Percentiles rank a stretch among this genome's conserved stretches.
Evolutionary conservation across 2,329 filamentous ascomycete genomes (phyloP).

Genomic region (Alternaria dauci): DNA sequence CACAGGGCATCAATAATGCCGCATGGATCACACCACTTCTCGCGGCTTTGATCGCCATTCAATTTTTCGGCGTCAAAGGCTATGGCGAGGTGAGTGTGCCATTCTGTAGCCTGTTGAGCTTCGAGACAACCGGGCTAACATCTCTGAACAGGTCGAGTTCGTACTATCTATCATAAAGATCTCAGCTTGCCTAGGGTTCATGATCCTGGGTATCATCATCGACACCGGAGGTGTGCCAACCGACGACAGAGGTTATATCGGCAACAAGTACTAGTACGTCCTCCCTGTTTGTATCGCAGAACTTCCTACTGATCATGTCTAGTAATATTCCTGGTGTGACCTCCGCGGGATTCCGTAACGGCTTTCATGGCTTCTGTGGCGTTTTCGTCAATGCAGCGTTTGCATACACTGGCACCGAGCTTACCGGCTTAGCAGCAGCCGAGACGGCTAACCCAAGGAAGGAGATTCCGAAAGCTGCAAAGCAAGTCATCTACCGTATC

Average conservation of each 20-base stretch:
- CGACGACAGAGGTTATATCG: constrained; percentile 64
- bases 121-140: neutral
- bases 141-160: constrained; percentile 57
- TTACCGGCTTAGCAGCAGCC: constrained; percentile 66
- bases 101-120: neutral
- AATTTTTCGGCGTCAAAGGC: constrained; percentile 46
- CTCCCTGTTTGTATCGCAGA: neutral
- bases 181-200: constrained; percentile 67
- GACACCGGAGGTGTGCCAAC: constrained; percentile 67
- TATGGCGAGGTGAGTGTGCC: constrained; percentile 49
- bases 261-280: constrained; percentile 65
- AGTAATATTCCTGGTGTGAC: constrained; percentile 5
- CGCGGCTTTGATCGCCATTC: constrained; percentile 33
- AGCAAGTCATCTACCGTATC: constrained; percentile 56
- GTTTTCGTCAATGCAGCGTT: constrained; percentile 71
- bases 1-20: constrained; percentile 8
- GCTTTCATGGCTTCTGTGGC: constrained; percentile 69
- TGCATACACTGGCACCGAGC: constrained; percentile 67
- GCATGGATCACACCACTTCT: constrained; percentile 48
- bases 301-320: neutral
- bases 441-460: constrained; percentile 63
- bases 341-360: constrained; percentile 58
- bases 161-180: constrained; percentile 67
- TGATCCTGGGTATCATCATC: constrained; percentile 69
- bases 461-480: constrained; percentile 52